These are phyloP conservation scores for Rhodotorula paludigena DNA, from an alignment of 768 basidiomycete species.

Conservation along the genomic window DNA sequence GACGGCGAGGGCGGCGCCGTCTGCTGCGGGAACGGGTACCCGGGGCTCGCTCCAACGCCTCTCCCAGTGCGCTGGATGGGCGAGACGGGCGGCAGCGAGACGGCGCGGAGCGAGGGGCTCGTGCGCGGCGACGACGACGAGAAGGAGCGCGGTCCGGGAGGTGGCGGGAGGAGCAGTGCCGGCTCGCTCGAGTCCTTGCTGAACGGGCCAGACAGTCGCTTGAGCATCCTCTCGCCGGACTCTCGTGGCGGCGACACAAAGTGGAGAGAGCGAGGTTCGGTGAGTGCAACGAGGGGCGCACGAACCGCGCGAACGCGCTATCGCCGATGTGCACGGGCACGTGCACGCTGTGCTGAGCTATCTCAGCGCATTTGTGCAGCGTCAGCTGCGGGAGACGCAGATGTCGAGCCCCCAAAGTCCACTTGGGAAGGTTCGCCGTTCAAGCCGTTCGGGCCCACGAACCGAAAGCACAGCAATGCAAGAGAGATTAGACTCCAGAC, in stretches of 20 bases:
- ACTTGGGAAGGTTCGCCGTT: no score
- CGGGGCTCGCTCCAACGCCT: neutral
- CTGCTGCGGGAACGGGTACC: conserved; percentile 2
- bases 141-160: neutral
- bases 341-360: no score
- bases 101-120: no score
- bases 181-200: neutral
- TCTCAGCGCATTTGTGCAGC: no score
- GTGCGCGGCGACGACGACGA: conserved; percentile 3
- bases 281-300: neutral
- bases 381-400: no score
- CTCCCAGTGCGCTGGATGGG: neutral
- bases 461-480: no score
- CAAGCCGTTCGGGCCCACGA: no score
- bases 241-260: neutral
- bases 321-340: no score
- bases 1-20: neutral
- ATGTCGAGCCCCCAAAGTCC: no score
- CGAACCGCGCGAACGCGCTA: no score
- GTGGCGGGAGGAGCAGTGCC: conserved; percentile 2
- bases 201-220: conserved; percentile 18
- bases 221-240: conserved; percentile 13
- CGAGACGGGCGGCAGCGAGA: no score
- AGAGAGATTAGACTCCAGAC: no score
- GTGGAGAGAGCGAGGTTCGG: neutral